These are phyloP conservation scores for Uronychia setigera DNA, from an alignment of 73 alveolate genomes.

Conservation along the genomic window DNA sequence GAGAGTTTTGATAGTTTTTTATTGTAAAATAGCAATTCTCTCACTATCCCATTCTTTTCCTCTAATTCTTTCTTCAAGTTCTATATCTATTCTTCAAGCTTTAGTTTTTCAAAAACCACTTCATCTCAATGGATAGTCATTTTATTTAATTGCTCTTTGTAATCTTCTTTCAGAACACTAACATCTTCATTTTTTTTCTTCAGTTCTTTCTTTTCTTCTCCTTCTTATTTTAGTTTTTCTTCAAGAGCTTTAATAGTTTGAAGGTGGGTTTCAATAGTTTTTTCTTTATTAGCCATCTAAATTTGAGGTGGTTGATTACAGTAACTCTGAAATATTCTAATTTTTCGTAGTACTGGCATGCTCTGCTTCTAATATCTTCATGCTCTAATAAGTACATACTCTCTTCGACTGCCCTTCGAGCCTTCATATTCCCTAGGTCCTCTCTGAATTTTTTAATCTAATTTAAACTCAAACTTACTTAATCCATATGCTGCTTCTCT, in stretches of 20 bases:
- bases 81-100: conserved; percentile 23
- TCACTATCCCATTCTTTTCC: neutral
- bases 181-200: neutral
- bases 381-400: conserved; percentile 12
- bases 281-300: neutral
- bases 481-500: conserved; percentile 30
- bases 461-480: neutral
- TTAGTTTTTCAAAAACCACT: neutral
- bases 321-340: neutral
- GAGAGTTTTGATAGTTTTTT: neutral
- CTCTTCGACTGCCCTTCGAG: neutral
- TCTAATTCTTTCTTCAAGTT: conserved; percentile 16
- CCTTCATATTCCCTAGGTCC: conserved; percentile 11
- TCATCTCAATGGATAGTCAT: neutral
- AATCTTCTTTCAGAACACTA: neutral
- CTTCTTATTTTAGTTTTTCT: neutral
- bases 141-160: neutral
- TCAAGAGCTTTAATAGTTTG: neutral
- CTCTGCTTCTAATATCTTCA: conserved; percentile 40
- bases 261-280: neutral
- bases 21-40: neutral
- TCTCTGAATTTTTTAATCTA: conserved; percentile 23
- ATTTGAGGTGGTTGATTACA: neutral
- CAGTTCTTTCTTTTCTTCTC: neutral
- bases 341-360: conserved; percentile 8